Base-by-base conservation (phyloP, 768 basidiomycete genomes). In the Dioszegia crocea region DNA sequence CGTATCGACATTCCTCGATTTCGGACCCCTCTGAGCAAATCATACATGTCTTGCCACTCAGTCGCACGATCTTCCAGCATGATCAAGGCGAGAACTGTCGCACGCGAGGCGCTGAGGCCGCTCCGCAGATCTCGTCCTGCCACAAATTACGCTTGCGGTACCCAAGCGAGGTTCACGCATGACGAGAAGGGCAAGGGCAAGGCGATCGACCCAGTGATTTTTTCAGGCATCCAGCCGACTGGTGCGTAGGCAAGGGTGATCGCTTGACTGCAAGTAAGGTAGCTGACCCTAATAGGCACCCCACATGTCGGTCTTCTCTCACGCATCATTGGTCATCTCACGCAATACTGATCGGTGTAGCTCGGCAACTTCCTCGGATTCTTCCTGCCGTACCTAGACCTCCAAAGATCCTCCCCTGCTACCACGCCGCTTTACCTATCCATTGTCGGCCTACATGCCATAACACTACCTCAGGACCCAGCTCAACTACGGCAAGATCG, bases 191-290 rank as follows among this genome's bases (percentile, higher is more conserved):
- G n/a, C n/a, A n/a, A n/a, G n/a, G n/a, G n/a, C n/a, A 53, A 53
- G 51, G 11, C 33, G 9, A 36, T 39, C 26, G 51, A 53, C 16
- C 51, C 51, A 5, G 65, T 68, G 30, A 79, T 93, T 36, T 88
- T 97, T 74, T 91, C 89, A 12, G 93, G 91, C 3, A 94, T 97
- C 29, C 93, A 94, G 71, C 93, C 93, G 0, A 93, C 93, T 1
- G 89, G 73, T 75, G n/a, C 24, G 63, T 51, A n/a, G 11, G 36
- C 33, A 2, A 14, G 27, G n/a, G 3, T 16, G 36, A n/a, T n/a
- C n/a, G n/a, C n/a, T n/a, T n/a, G n/a, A n/a, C n/a, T n/a, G n/a
- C n/a, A n/a, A n/a, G n/a, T n/a, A n/a, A n/a, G n/a, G n/a, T n/a
- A n/a, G n/a, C 58, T 55, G 21, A 43, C 3, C 21, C 36, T 16